Evolutionary conservation across 2,329 filamentous ascomycete genomes (phyloP).

Genomic region (Chalaropsis ovoidea): DNA sequence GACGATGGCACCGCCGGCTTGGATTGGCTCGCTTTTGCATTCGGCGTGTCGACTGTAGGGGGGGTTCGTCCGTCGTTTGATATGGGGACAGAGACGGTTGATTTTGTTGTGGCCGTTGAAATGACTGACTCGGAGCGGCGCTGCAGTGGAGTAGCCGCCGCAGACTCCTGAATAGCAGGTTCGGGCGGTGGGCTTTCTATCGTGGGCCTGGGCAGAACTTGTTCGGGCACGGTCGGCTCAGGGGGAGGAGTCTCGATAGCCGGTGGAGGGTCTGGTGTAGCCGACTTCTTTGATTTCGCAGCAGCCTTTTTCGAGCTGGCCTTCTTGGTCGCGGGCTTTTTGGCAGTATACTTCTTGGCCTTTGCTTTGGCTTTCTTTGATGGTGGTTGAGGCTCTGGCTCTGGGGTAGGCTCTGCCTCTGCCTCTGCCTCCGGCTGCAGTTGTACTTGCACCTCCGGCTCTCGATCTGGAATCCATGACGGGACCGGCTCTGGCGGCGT

Average conservation of each 20-base stretch:
- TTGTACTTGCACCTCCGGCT: not conserved
- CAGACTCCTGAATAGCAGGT: not conserved
- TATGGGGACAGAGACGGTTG: not conserved
- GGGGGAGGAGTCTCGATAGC: not conserved
- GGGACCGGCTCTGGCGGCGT: not conserved
- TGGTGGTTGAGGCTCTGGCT: not conserved
- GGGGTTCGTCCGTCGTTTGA: not conserved
- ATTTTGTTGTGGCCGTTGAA: not conserved
- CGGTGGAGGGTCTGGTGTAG: not conserved
- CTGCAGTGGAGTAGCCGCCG: not conserved
- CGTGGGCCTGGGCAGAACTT: not conserved
- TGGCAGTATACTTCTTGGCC: not conserved
- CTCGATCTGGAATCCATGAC: not conserved
- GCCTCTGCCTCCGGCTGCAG: not conserved
- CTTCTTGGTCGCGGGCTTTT: conserved; percentile 29
- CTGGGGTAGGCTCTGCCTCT: not conserved
- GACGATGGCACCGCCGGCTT: conserved; percentile 16
- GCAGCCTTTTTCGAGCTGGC: conserved; percentile 29
- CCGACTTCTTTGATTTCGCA: not conserved
- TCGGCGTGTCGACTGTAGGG: conserved; percentile 7
- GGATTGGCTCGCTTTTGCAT: conserved; percentile 18
- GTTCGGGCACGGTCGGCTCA: not conserved
- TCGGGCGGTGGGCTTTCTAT: conserved; percentile 11
- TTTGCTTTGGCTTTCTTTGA: not conserved
- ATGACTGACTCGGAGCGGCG: conserved; percentile 13